Conservation (phyloP, 2,329 filamentous ascomycete genomes). For the Ceratocystis harringtonii region DNA sequence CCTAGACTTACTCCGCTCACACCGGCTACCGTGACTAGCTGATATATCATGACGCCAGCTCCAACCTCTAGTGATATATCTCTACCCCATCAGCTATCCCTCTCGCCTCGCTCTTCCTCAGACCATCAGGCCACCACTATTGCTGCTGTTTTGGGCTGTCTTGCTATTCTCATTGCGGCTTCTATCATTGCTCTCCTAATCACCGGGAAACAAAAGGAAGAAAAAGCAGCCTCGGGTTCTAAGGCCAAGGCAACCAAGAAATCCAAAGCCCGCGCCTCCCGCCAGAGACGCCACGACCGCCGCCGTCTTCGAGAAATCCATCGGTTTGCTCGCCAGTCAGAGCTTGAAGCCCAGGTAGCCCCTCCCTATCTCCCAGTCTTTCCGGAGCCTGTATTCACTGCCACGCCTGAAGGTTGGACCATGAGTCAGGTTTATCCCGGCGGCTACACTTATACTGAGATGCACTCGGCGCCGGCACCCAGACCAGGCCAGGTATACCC, state of each 20-base stretch:
- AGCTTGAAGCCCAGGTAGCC: neutral
- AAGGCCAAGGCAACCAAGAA: neutral
- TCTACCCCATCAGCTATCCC: neutral
- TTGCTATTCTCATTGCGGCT: conserved; percentile 3
- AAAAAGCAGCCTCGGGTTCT: neutral
- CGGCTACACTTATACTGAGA: neutral
- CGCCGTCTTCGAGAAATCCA: neutral
- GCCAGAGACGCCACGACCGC: neutral
- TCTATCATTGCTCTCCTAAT: neutral
- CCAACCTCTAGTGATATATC: neutral
- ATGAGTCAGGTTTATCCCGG: neutral
- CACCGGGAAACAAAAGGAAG: neutral
- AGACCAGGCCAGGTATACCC: neutral
- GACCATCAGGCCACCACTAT: neutral
- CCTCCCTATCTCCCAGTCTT: neutral
- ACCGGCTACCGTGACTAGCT: neutral
- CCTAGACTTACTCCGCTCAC: neutral
- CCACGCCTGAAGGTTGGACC: neutral
- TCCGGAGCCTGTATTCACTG: neutral
- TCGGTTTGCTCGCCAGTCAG: neutral
- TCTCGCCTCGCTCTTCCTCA: neutral
- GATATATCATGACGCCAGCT: neutral
- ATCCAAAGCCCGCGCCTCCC: neutral
- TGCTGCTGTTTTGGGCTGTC: neutral
- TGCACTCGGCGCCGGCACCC: neutral